These are phyloP conservation scores for Glycine soja DNA, from an alignment of 306 rosid species.

Conservation along the genomic window DNA sequence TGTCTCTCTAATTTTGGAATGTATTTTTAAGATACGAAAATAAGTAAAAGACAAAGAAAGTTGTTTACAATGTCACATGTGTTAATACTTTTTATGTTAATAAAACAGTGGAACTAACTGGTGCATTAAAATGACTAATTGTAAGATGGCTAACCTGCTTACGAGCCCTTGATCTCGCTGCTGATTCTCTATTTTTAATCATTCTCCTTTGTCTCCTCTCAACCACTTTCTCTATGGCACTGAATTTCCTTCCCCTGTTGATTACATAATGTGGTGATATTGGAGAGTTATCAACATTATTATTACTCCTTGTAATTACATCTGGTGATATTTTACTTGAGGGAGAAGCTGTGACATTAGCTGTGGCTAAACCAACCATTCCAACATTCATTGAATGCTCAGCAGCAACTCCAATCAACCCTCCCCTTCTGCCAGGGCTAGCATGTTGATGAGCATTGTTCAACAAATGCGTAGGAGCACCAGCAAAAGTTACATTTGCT, in stretches of 20 bases:
- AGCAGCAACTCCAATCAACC: slow-evolving; percentile 46
- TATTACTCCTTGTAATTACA: slow-evolving; percentile 43
- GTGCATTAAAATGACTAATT: neutral
- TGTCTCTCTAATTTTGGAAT: neutral
- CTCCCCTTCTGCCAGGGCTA: slow-evolving; percentile 59
- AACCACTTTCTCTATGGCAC: slow-evolving; percentile 77
- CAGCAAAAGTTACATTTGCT: slow-evolving; percentile 63
- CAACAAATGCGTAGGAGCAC: slow-evolving; percentile 59
- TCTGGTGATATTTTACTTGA: slow-evolving; percentile 66
- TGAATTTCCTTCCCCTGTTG: slow-evolving; percentile 69
- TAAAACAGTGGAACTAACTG: neutral
- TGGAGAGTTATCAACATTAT: slow-evolving; percentile 49
- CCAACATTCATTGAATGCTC: slow-evolving; percentile 69
- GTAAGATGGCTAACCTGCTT: slow-evolving; percentile 70
- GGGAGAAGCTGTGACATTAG: slow-evolving; percentile 52
- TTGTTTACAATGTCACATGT: no score
- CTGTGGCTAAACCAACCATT: slow-evolving; percentile 16
- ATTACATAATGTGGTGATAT: slow-evolving; percentile 75
- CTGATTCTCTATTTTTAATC: slow-evolving; percentile 97
- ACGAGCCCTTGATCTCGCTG: slow-evolving; percentile 98
- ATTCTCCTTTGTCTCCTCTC: slow-evolving; percentile 97
- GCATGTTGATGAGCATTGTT: slow-evolving; percentile 63
- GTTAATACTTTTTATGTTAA: no score
- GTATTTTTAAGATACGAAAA: neutral
- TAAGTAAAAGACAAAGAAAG: neutral